Evolutionary conservation across 2,329 filamentous ascomycete genomes (phyloP).

Genomic region (Penicillium sclerotigenum): DNA sequence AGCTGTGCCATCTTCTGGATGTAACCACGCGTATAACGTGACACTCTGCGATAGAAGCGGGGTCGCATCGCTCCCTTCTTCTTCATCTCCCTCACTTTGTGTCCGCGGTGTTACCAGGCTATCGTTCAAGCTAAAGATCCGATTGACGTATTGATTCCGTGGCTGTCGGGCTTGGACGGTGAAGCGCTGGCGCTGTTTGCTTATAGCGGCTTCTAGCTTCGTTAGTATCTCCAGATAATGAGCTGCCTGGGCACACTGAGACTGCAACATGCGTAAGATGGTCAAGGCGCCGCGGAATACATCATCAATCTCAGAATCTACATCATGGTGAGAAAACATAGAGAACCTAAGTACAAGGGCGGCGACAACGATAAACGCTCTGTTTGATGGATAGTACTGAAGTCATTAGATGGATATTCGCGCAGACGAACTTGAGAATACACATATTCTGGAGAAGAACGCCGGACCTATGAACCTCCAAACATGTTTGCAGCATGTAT

Average conservation of each 20-base stretch:
- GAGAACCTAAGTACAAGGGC: constrained; percentile 57
- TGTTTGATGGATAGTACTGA: constrained; percentile 19
- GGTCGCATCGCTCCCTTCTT: constrained; percentile 3
- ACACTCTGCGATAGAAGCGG: constrained; percentile 5
- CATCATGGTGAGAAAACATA: constrained; percentile 51
- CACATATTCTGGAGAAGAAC: constrained; percentile 56
- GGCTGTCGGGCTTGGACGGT: constrained; percentile 26
- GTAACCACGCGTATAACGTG: constrained; percentile 17
- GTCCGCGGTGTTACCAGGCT: constrained; percentile 9
- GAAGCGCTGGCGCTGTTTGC: constrained; percentile 39
- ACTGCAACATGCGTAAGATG: constrained; percentile 50
- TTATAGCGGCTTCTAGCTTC: constrained; percentile 46
- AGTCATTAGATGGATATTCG: background rate
- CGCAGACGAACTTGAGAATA: constrained; percentile 52
- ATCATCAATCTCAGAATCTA: constrained; percentile 37
- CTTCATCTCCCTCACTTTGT: constrained; percentile 1
- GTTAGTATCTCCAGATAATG: constrained; percentile 58
- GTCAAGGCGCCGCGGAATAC: constrained; percentile 52
- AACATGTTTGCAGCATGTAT: constrained; percentile 55
- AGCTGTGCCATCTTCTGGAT: constrained; percentile 8
- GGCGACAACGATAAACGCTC: constrained; percentile 55
- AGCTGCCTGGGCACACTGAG: constrained; percentile 54
- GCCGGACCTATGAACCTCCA: constrained; percentile 46
- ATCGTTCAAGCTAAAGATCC: constrained; percentile 35
- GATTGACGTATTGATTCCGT: constrained; percentile 36